These are phyloP conservation scores for Lignosus rhinocerotis DNA, from an alignment of 1,284 basidiomycete genomes.

Conservation along the genomic window DNA sequence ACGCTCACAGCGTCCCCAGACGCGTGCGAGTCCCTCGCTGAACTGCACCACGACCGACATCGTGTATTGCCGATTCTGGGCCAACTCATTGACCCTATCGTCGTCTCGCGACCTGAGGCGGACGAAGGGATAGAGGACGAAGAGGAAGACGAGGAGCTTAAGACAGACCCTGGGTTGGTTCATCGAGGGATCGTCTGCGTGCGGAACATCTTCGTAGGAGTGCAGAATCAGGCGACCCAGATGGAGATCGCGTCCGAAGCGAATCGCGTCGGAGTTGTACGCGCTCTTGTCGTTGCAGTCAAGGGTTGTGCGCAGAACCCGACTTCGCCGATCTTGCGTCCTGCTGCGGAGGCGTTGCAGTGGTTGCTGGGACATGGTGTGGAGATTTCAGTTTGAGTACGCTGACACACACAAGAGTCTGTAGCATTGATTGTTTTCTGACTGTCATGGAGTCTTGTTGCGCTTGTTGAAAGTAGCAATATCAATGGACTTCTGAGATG, in stretches of 20 bases:
- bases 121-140: constrained; percentile 35
- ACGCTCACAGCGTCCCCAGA: constrained; percentile 65
- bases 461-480: too few relatives aligned
- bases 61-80: constrained; percentile 62
- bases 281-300: constrained; percentile 50
- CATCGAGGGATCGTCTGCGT: constrained; percentile 77
- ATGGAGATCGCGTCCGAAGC: constrained; percentile 50
- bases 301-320: constrained; percentile 36
- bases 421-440: background rate
- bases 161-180: constrained; percentile 58
- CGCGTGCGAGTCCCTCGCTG: constrained; percentile 63
- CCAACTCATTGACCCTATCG: constrained; percentile 61
- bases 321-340: constrained; percentile 38
- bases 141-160: constrained; percentile 27
- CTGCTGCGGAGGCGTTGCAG: constrained; percentile 48
- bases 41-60: constrained; percentile 61
- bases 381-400: constrained; percentile 20
- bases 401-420: background rate
- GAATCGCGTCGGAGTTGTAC: constrained; percentile 48
- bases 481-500: too few relatives aligned
- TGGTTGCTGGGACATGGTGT: constrained; percentile 36
- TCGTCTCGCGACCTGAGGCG: constrained; percentile 32
- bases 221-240: constrained; percentile 39
- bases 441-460: background rate
- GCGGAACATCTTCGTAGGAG: constrained; percentile 58